phyloP scores from a whole-genome alignment of 1,139 yeast genomes.

The Casaregolazyma suthepensis region DNA sequence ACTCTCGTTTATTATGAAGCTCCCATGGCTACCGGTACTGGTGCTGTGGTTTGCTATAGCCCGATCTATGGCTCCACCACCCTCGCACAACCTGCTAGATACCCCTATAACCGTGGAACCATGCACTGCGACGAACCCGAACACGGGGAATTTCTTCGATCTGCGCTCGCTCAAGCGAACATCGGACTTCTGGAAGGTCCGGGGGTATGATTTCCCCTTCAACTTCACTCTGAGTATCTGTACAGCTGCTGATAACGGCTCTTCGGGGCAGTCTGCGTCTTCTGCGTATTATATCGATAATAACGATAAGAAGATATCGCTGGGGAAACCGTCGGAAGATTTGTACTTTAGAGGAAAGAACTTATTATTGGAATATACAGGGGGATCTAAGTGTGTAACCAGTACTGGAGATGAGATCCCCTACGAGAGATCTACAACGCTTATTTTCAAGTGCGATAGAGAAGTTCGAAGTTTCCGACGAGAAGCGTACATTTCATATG shows the following conservation, averaged over 20 bases:
- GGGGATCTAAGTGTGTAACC: slow-evolving; percentile 64
- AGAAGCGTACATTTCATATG: slow-evolving; percentile 61
- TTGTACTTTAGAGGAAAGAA: slow-evolving; percentile 71
- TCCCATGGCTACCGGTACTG: not conserved
- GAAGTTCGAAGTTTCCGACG: slow-evolving; percentile 45
- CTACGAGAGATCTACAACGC: slow-evolving; percentile 54
- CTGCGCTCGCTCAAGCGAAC: slow-evolving; percentile 22
- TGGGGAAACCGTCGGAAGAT: slow-evolving; percentile 44
- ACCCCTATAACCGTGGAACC: not conserved
- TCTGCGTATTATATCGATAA: slow-evolving; percentile 55
- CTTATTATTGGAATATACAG: slow-evolving; percentile 59
- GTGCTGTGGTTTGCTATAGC: not conserved
- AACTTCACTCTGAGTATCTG: slow-evolving; percentile 82
- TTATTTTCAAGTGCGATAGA: slow-evolving; percentile 75
- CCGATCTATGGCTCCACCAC: not conserved
- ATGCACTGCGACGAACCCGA: slow-evolving; percentile 27
- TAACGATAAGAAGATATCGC: slow-evolving; percentile 48
- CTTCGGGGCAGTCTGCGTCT: slow-evolving; percentile 40
- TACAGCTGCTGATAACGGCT: slow-evolving; percentile 30
- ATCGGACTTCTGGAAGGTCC: slow-evolving; percentile 48
- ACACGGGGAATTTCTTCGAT: slow-evolving; percentile 30
- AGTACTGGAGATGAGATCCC: slow-evolving; percentile 37
- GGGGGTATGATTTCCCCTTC: slow-evolving; percentile 62
- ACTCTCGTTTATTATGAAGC: not conserved
- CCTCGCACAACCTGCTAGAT: not conserved